These are phyloP conservation scores for Chalciporus piperatoides DNA, from an alignment of 1,284 basidiomycete species.

Conservation along the genomic window DNA sequence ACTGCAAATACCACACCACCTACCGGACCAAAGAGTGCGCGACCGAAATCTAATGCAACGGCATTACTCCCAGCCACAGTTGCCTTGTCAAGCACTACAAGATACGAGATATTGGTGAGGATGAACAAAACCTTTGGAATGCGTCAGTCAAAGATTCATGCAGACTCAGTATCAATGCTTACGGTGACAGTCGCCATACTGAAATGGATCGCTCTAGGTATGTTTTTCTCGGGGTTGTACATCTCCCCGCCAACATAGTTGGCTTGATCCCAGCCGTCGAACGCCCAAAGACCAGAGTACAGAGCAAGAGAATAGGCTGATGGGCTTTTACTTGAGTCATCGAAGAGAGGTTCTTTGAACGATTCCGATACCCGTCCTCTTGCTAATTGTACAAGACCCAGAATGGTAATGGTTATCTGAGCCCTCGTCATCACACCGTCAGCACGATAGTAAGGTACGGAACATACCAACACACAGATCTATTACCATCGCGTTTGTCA, in stretches of 20 bases:
- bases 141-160: neutral
- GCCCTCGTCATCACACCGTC: neutral
- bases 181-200: constrained; percentile 82
- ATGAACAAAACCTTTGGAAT: constrained; percentile 63
- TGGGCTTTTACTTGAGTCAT: constrained; percentile 72
- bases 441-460: neutral
- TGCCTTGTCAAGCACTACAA: constrained; percentile 84
- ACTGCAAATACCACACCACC: constrained; percentile 87
- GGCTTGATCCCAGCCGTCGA: constrained; percentile 91
- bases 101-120: constrained; percentile 86
- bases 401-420: constrained; percentile 64
- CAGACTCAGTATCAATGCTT: constrained; percentile 23
- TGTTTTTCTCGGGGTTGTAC: constrained; percentile 77
- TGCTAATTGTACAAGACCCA: constrained; percentile 72
- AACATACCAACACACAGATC: constrained; percentile 56
- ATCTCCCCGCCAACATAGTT: constrained; percentile 95
- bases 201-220: constrained; percentile 85
- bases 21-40: constrained; percentile 76
- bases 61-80: constrained; percentile 83
- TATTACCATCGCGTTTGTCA: constrained; percentile 23
- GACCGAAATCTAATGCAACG: constrained; percentile 93
- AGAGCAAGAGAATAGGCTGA: constrained; percentile 89
- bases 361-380: constrained; percentile 67
- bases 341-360: constrained; percentile 65
- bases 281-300: constrained; percentile 95